A percentile compares a stretch with the other conserved stretches of the same genome.
Conservation (phyloP, 139 green algal species). For the Closterium sp. region DNA sequence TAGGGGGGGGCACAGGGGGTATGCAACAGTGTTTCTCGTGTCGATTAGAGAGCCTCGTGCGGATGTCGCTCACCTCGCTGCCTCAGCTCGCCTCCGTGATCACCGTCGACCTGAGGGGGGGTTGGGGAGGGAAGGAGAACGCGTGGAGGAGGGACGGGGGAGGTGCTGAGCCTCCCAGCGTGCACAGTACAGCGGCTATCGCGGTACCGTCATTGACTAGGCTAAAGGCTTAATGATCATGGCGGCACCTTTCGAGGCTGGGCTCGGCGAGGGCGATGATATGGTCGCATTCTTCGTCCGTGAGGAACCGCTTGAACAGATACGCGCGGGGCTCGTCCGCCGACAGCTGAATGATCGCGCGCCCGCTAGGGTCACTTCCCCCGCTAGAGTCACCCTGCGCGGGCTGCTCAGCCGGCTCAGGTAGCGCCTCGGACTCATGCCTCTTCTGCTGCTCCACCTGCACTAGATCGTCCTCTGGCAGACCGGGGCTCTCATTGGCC, state of each 20-base stretch:
- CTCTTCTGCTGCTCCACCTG: background rate
- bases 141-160: background rate
- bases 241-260: conserved; percentile 13
- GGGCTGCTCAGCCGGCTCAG: background rate
- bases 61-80: no score
- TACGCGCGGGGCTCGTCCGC: conserved; percentile 20
- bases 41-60: no score
- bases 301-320: conserved; percentile 52
- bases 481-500: background rate
- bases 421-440: background rate
- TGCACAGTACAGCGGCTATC: background rate
- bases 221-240: no score
- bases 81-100: no score
- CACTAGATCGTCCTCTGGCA: background rate
- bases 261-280: conserved; percentile 29
- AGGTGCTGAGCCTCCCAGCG: background rate
- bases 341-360: conserved; percentile 4
- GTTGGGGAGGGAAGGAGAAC: background rate
- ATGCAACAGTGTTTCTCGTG: no score
- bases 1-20: no score
- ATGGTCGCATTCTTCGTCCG: conserved; percentile 54
- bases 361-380: background rate
- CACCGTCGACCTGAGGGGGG: no score
- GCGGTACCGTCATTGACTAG: background rate
- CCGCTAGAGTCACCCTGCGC: background rate